A percentile compares a stretch with the other conserved stretches of the same genome.
phyloP scores from a whole-genome alignment of 164 flowering plant species.

The Magnolia kwangsiensis region DNA sequence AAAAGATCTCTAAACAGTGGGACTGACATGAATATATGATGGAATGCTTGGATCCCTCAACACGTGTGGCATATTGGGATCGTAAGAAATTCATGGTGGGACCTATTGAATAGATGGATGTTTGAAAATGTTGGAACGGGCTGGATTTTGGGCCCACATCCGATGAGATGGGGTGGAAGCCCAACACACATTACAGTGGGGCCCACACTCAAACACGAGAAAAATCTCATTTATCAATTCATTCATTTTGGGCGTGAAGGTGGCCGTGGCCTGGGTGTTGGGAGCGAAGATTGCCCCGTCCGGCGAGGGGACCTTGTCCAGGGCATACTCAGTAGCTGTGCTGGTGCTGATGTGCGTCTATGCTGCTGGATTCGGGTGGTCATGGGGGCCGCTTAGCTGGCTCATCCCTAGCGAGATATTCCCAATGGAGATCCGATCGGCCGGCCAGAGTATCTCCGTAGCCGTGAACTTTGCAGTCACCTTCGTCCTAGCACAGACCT shows the following conservation, averaged over 20 bases:
- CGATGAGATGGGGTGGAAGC: no score
- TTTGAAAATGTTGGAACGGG: no score
- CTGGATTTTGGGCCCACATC: no score
- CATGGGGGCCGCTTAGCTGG: constrained; percentile 81
- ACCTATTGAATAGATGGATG: no score
- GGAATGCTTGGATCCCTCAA: no score
- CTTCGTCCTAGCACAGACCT: constrained; percentile 58
- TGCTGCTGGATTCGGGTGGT: constrained; percentile 74
- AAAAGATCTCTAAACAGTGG: no score
- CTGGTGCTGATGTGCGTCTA: constrained; percentile 59
- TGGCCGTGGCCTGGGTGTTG: constrained; percentile 39
- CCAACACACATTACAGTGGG: no score
- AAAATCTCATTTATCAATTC: background rate
- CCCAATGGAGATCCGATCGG: constrained; percentile 56
- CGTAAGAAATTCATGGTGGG: no score
- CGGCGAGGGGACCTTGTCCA: constrained; percentile 34
- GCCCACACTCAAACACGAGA: background rate
- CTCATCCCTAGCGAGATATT: constrained; percentile 77
- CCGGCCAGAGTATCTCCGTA: constrained; percentile 58
- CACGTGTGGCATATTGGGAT: no score
- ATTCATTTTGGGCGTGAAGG: constrained; percentile 20
- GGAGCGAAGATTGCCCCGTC: constrained; percentile 36
- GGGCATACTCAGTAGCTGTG: constrained; percentile 33
- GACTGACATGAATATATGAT: no score
- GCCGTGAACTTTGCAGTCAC: constrained; percentile 55